phyloP scores from a whole-genome alignment of 192 early-diverging fungal species.

The Phlyctochytrium arcticum region DNA sequence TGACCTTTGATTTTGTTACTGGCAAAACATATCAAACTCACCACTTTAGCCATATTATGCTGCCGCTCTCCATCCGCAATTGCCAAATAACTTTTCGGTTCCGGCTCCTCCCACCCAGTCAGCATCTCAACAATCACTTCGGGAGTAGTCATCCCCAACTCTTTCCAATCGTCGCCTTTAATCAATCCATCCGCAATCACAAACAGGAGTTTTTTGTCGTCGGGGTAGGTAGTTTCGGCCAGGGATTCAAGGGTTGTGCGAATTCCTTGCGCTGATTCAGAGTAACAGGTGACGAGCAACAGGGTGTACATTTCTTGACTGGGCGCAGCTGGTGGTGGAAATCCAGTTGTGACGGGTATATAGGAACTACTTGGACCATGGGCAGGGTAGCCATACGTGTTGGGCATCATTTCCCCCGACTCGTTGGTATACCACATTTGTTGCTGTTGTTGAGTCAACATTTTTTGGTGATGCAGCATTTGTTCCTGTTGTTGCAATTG shows the following conservation, averaged over 20 bases:
- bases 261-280: conserved; percentile 82
- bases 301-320: conserved; percentile 44
- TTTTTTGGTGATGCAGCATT: too few relatives aligned
- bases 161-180: conserved; percentile 93
- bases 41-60: conserved; percentile 85
- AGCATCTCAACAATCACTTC: conserved; percentile 70
- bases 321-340: neutral
- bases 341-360: neutral
- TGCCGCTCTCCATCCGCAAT: conserved; percentile 87
- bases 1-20: conserved; percentile 47
- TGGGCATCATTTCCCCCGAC: too few relatives aligned
- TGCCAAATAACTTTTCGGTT: conserved; percentile 58
- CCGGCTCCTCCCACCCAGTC: conserved; percentile 57
- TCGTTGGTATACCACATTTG: too few relatives aligned
- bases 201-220: conserved; percentile 84
- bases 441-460: too few relatives aligned
- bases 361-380: too few relatives aligned
- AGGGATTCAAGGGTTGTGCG: conserved; percentile 83
- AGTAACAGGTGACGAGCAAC: conserved; percentile 88
- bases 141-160: conserved; percentile 84
- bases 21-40: conserved; percentile 45
- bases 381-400: too few relatives aligned
- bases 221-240: conserved; percentile 69
- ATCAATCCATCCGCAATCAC: conserved; percentile 84
- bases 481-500: too few relatives aligned